Base-by-base conservation (phyloP, 1,284 basidiomycete genomes). In the Marasmius fiardii region DNA sequence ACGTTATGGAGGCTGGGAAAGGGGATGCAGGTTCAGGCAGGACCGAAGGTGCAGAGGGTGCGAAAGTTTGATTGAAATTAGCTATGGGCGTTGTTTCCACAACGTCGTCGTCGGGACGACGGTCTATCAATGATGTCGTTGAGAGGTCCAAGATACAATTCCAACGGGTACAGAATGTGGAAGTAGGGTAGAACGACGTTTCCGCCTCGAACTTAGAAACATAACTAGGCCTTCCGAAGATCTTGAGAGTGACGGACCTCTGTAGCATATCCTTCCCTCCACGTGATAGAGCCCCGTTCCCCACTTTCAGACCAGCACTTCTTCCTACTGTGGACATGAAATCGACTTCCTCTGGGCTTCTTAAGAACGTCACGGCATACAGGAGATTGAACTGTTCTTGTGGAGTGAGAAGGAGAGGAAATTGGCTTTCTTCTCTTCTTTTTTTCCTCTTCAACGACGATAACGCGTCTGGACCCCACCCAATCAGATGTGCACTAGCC, bases 331-430 rank as follows among this genome's bases (percentile, higher is more conserved):
- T 73, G 75, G 63, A 49, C n/a, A 49, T 18, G 6, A 11, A n/a
- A 49, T 82, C 79, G 26, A 75, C 71, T 53, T 90, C 86, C 39
- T 86, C 83, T 1, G 85, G 82, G 2, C 81, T 77, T 14, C 79
- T 78, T 60, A 90, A 70, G 66, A 92, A 90, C 7, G 85, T 82
- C 8, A 95, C 89, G 0, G 88, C 86, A 63, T 95, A 95, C 6
- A 96, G 79, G 20, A 95, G 75, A 66, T 95, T 95, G 65, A 86
- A 90, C 70, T 95, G 93, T 52, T 92, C 91, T 58, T 79, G 75
- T 1, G 85, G 77, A 0, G 78, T 77, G 3, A 95, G 75, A 4
- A 69, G 73, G 7, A 95, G 71, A 1, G 93, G 93, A 67, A 94
- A 94, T 1, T 81, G 73, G n/a, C 65, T 64, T 24, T 28, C 21